A percentile compares a stretch with the other conserved stretches of the same genome.
These are phyloP conservation scores for Hapsidospora chrysogenum DNA, from an alignment of 495 filamentous ascomycete genomes.

Conservation along the genomic window DNA sequence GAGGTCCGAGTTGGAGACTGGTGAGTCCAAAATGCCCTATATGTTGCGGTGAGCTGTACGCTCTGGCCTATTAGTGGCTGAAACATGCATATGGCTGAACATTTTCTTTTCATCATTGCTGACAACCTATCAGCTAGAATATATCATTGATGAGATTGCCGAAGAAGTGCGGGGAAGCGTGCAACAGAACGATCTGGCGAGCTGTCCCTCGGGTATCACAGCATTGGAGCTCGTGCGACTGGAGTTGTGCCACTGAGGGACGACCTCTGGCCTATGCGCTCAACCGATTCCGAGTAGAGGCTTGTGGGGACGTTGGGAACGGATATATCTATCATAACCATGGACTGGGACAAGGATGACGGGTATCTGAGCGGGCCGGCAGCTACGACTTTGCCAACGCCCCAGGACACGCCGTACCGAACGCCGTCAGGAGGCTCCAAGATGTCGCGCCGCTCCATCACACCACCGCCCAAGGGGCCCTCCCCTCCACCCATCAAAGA, in stretches of 20 bases:
- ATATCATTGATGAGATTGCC: too few species aligned
- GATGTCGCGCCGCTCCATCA: conserved; percentile 34
- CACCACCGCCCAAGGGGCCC: conserved; percentile 37
- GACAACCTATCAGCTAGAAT: too few species aligned
- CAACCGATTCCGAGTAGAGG: not conserved
- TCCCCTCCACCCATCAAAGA: conserved; percentile 42
- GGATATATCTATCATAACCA: conserved; percentile 15
- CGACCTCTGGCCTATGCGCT: not conserved
- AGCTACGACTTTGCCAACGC: conserved; percentile 41
- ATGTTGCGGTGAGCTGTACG: too few species aligned
- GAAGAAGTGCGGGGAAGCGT: too few species aligned
- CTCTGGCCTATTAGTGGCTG: not conserved
- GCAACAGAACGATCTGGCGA: too few species aligned
- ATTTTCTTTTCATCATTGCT: not conserved
- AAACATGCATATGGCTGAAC: not conserved
- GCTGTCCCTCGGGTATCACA: too few species aligned
- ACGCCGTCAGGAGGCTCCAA: conserved; percentile 38
- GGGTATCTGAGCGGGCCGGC: conserved; percentile 30
- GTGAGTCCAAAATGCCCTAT: too few species aligned
- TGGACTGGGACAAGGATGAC: conserved; percentile 37
- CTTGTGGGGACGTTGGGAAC: not conserved
- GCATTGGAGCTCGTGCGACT: too few species aligned
- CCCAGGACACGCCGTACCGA: conserved; percentile 48
- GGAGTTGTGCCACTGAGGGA: too few species aligned
- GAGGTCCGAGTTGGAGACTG: too few species aligned